Base-by-base conservation (phyloP, 345 rosid genomes). In the Acer negundo region DNA sequence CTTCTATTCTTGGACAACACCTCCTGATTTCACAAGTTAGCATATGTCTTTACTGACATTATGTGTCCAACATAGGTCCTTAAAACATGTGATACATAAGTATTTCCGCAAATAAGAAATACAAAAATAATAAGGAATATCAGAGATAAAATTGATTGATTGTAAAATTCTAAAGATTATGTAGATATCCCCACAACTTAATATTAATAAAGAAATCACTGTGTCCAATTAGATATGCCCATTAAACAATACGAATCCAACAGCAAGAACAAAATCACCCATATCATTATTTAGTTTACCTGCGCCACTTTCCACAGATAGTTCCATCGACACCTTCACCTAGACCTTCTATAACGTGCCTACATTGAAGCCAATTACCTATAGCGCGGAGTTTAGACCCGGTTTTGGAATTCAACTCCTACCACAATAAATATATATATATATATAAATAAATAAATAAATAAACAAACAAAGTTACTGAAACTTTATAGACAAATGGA, bases 251-350 rank as follows among this genome's bases (percentile, higher is more conserved):
- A 78, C 59, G 67, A 70, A 69, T 49, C 62, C 62, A 73, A 51
- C 65, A 76, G 68, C 69, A 42, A 31, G 16, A 67, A n/a, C 55
- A 72, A 17, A 78, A 65, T 44, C 26, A 38, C 51, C 74, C 69
- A 72, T 73, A 61, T 68, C 13, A 70, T 22, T 74, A 17, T 70
- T 47, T 15, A 23, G 73, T 72, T 83, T 88, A 94, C 98, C 99
- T 93, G 81, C 97, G 97, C 99, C 99, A 94, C 83, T 97, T 97
- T 77, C 99, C 99, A 80, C 99, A 94, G 75, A 89, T 77, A 77
- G 84, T 82, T 83, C 87, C 92, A 73, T 81, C 81, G 16, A 15
- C 69, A 75, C 78, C 85, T 73, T 82, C 90, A 38, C 80, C 76
- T 62, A 71, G 44, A 69, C 78, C 85, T 66, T 86, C 88, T 56